phyloP scores from a whole-genome alignment of 1,284 basidiomycete species.

The Pulchroboletus neoregius region DNA sequence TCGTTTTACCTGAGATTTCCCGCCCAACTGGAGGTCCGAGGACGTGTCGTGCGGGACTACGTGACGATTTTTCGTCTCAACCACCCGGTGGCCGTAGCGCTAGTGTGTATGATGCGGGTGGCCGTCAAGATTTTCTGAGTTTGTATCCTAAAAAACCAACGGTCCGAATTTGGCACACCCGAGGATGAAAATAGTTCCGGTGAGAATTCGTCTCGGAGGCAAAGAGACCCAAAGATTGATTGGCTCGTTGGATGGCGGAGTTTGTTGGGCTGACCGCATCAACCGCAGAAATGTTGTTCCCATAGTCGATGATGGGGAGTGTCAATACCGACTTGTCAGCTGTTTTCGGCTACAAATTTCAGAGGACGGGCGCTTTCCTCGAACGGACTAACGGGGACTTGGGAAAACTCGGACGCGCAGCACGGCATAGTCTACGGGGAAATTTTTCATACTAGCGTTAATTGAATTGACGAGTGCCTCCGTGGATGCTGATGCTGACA shows the following conservation, averaged over 20 bases:
- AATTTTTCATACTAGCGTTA: slow-evolving; percentile 16
- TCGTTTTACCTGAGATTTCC: slow-evolving; percentile 14
- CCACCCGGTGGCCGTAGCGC: slow-evolving; percentile 9
- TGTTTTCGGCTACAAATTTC: slow-evolving; percentile 9
- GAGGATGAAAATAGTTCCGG: slow-evolving; percentile 22
- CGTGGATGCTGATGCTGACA: slow-evolving; percentile 11
- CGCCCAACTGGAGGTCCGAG: slow-evolving; percentile 20
- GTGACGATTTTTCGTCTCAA: slow-evolving; percentile 1
- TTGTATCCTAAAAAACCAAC: slow-evolving; percentile 15
- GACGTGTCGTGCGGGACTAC: slow-evolving; percentile 8
- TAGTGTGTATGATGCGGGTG: slow-evolving; percentile 10
- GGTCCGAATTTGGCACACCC: slow-evolving; percentile 1
- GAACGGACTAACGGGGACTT: slow-evolving; percentile 18
- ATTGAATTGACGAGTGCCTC: slow-evolving; percentile 10
- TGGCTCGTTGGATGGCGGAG: slow-evolving; percentile 16
- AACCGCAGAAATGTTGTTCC: slow-evolving; percentile 23
- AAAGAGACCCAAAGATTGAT: slow-evolving; percentile 9
- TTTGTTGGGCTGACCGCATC: slow-evolving; percentile 22
- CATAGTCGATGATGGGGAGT: slow-evolving; percentile 17
- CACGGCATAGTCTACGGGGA: slow-evolving; percentile 8
- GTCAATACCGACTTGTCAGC: slow-evolving; percentile 6
- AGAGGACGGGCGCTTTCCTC: slow-evolving; percentile 6
- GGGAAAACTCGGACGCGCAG: slow-evolving; percentile 13
- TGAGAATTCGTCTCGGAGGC: slow-evolving; percentile 25
- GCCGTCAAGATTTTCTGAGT: slow-evolving; percentile 14